Evolutionary conservation across 495 filamentous ascomycete species (phyloP).

Genomic region (Friedmanniomyces endolithicus): DNA sequence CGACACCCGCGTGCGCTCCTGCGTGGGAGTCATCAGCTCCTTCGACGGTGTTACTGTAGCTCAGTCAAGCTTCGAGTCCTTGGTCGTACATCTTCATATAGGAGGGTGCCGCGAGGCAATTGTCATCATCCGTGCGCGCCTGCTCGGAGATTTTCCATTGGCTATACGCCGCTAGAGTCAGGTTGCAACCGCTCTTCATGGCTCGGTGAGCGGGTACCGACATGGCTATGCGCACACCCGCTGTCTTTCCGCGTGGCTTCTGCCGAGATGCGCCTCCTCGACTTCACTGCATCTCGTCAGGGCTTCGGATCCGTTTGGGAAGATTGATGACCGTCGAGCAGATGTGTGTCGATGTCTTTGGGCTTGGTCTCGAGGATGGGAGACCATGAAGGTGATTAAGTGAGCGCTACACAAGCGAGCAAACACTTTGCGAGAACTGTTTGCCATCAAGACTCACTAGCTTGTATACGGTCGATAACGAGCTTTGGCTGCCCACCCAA

Average conservation of each 20-base stretch:
- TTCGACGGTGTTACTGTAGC: background rate
- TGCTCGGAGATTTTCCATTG: background rate
- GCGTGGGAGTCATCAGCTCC: background rate
- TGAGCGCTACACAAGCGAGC: background rate
- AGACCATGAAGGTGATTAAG: background rate
- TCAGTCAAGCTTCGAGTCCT: background rate
- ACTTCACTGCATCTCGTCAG: background rate
- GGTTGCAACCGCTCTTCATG: background rate
- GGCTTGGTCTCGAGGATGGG: background rate
- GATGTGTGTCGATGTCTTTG: too few species aligned
- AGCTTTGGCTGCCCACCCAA: background rate
- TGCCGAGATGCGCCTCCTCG: background rate
- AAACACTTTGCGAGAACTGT: background rate
- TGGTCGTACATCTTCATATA: background rate
- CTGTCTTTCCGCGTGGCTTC: background rate
- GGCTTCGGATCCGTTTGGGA: background rate
- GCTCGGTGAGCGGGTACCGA: background rate
- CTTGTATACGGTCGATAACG: background rate
- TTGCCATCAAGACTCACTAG: background rate
- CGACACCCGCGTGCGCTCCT: background rate
- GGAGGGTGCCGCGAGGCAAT: background rate
- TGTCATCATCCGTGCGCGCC: background rate
- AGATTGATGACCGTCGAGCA: background rate
- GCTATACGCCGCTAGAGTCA: background rate
- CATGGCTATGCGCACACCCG: background rate